Evolutionary conservation across 768 basidiomycete genomes (phyloP).

Genomic region (Lactarius sanguifluus): DNA sequence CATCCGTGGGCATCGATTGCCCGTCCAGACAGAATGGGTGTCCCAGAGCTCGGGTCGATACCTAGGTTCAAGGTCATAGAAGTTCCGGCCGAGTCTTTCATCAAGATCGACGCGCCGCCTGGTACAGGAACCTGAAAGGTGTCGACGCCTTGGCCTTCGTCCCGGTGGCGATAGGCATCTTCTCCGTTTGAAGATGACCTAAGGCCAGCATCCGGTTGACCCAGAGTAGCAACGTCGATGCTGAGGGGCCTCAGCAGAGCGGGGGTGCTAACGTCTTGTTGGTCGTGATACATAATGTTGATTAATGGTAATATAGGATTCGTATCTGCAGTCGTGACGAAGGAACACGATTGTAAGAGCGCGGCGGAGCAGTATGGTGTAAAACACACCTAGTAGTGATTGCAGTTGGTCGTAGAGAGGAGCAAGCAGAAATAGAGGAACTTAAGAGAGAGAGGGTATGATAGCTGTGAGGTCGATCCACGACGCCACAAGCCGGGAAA

Average conservation of each 20-base stretch:
- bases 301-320: constrained; percentile 1
- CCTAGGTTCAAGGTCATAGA: constrained; percentile 22
- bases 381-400: neutral
- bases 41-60: constrained; percentile 19
- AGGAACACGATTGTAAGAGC: neutral
- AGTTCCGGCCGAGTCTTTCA: constrained; percentile 15
- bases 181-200: neutral
- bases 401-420: neutral
- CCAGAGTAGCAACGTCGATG: neutral
- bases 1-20: constrained; percentile 14
- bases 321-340: constrained; percentile 3
- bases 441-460: neutral
- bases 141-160: neutral
- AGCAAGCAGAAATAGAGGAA: neutral
- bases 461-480: constrained; percentile 16
- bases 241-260: neutral
- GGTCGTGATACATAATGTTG: constrained; percentile 9
- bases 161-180: neutral
- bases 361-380: too few species aligned
- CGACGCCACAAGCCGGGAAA: constrained; percentile 24
- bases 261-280: neutral
- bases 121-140: constrained; percentile 11
- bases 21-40: constrained; percentile 22
- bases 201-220: neutral
- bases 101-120: constrained; percentile 15